phyloP scores from a whole-genome alignment of 1,139 yeast species.

The Scheffersomyces titani region DNA sequence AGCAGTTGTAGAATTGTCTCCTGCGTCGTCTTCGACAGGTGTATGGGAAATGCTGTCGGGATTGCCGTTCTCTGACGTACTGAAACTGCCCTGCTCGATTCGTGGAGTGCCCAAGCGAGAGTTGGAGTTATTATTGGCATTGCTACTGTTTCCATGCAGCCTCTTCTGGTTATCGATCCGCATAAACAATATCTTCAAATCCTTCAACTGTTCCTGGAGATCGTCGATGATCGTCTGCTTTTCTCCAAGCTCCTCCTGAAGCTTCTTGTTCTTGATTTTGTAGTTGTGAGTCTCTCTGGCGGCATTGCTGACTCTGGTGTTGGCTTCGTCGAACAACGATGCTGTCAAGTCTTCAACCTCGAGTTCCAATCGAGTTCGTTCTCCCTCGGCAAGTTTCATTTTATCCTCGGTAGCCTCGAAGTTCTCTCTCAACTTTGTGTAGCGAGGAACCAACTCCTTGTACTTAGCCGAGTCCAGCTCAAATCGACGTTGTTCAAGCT shows the following conservation, averaged over 20 bases:
- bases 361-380: slow-evolving; percentile 56
- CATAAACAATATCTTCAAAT: slow-evolving; percentile 53
- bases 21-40: slow-evolving; percentile 1
- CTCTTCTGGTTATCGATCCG: slow-evolving; percentile 36
- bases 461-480: slow-evolving; percentile 21
- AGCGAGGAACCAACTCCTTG: slow-evolving; percentile 27
- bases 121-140: not conserved
- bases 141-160: not conserved
- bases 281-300: slow-evolving; percentile 57
- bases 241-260: slow-evolving; percentile 69
- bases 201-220: slow-evolving; percentile 68
- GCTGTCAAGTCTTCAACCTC: slow-evolving; percentile 81
- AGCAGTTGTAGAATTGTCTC: slow-evolving; percentile 1
- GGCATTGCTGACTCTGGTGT: slow-evolving; percentile 75
- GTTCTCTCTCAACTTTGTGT: slow-evolving; percentile 33
- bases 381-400: slow-evolving; percentile 53
- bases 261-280: slow-evolving; percentile 54
- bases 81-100: slow-evolving; percentile 5
- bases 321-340: slow-evolving; percentile 77
- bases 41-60: not conserved
- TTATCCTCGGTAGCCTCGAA: slow-evolving; percentile 32
- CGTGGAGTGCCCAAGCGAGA: slow-evolving; percentile 11
- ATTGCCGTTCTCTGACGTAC: not conserved
- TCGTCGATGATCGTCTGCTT: slow-evolving; percentile 68
- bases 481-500: slow-evolving; percentile 18